Percentiles rank a stretch among this genome's conserved stretches.
Conservation (phyloP, 2,329 filamentous ascomycete species). For the Lasiodiplodia citricola region DNA sequence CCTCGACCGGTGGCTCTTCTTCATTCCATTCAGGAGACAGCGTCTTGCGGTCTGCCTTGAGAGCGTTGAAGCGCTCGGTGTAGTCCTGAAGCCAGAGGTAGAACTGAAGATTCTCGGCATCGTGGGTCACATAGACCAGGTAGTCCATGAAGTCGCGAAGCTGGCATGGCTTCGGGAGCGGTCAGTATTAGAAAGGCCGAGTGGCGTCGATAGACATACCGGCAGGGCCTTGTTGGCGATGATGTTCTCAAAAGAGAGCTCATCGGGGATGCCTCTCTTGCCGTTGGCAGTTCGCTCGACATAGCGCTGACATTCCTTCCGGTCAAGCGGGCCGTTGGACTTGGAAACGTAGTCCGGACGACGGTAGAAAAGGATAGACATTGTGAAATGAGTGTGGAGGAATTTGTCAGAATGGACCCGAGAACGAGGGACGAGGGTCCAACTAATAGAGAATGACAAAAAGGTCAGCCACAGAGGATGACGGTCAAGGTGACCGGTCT, state of each 20-base stretch:
- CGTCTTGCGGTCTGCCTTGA: slow-evolving; percentile 58
- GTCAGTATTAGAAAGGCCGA: background rate
- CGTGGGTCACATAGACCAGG: slow-evolving; percentile 76
- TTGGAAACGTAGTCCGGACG: slow-evolving; percentile 27
- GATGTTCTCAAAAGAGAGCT: slow-evolving; percentile 77
- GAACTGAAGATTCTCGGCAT: slow-evolving; percentile 79
- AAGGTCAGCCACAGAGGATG: background rate
- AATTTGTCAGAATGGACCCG: background rate
- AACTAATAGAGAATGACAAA: slow-evolving; percentile 5
- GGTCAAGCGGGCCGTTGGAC: slow-evolving; percentile 25
- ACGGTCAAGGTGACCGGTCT: background rate
- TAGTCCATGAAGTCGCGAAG: slow-evolving; percentile 86
- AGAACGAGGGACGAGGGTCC: background rate
- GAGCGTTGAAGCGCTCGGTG: slow-evolving; percentile 59
- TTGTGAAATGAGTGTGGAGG: slow-evolving; percentile 7
- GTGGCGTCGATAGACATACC: slow-evolving; percentile 56
- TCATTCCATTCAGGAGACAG: slow-evolving; percentile 74
- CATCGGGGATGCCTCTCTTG: slow-evolving; percentile 67
- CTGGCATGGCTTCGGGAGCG: slow-evolving; percentile 69
- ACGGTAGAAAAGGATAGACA: slow-evolving; percentile 31
- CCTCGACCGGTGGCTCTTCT: slow-evolving; percentile 61
- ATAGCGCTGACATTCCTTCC: slow-evolving; percentile 28
- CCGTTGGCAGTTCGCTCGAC: slow-evolving; percentile 27
- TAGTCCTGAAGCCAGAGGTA: slow-evolving; percentile 66
- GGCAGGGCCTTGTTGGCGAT: slow-evolving; percentile 75